A percentile compares a stretch with the other conserved stretches of the same genome.
These are phyloP conservation scores for Dendryphion nanum DNA, from an alignment of 2,329 filamentous ascomycete genomes.

Conservation along the genomic window DNA sequence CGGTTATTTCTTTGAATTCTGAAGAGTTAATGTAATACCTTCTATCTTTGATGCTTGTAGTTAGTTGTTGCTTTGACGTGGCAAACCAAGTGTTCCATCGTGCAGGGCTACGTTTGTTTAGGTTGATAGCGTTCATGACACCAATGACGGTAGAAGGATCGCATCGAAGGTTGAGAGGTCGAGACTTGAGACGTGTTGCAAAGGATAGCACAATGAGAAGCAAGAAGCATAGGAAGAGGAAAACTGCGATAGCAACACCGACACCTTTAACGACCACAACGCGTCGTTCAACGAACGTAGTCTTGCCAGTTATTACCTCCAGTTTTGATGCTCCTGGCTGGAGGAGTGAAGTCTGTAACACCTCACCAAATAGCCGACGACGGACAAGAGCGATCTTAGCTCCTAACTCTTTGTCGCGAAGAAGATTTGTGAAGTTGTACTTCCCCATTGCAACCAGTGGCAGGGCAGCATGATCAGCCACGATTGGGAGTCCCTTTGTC, in stretches of 20 bases:
- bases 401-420: background rate
- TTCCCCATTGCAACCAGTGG: background rate
- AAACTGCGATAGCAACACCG: background rate
- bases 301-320: background rate
- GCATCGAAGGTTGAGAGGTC: background rate
- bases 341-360: slow-evolving; percentile 1
- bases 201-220: background rate
- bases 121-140: too few relatives aligned
- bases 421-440: background rate
- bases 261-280: background rate
- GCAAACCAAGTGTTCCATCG: too few relatives aligned
- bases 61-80: too few relatives aligned
- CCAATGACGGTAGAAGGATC: background rate
- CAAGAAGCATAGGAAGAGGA: background rate
- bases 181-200: background rate
- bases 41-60: too few relatives aligned
- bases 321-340: background rate
- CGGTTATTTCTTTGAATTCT: too few relatives aligned
- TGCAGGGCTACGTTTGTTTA: too few relatives aligned
- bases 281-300: background rate
- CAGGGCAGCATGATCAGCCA: background rate
- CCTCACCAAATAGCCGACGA: slow-evolving; percentile 1
- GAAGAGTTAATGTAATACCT: too few relatives aligned
- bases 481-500: background rate
- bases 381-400: background rate